phyloP scores from a whole-genome alignment of 768 basidiomycete genomes.

The Harrya chromipes region DNA sequence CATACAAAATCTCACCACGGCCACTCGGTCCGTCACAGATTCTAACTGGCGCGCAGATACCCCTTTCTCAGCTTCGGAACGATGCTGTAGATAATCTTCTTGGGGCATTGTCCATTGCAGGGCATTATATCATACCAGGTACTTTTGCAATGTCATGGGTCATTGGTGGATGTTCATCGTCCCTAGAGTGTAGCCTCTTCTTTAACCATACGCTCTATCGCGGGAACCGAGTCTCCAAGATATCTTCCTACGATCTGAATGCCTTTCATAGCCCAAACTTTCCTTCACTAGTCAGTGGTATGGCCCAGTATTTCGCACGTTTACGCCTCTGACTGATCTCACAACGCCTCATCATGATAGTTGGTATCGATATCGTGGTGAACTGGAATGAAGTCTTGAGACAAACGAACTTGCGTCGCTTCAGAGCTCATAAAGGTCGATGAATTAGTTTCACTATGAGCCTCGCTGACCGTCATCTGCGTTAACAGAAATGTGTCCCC shows the following conservation, averaged over 20 bases:
- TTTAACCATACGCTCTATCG: conserved; percentile 89
- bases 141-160: conserved; percentile 7
- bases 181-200: conserved; percentile 77
- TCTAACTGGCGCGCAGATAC: conserved; percentile 91
- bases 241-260: conserved; percentile 77
- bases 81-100: conserved; percentile 93
- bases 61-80: conserved; percentile 86
- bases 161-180: background rate
- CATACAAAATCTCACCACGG: background rate
- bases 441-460: background rate
- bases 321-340: conserved; percentile 3
- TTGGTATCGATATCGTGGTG: conserved; percentile 87
- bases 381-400: conserved; percentile 88
- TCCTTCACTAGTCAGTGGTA: conserved; percentile 76
- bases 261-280: conserved; percentile 89
- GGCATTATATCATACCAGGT: conserved; percentile 91
- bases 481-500: conserved; percentile 66
- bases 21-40: conserved; percentile 48
- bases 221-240: conserved; percentile 81
- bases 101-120: conserved; percentile 85
- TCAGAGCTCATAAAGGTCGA: conserved; percentile 76
- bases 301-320: background rate
- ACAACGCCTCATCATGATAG: conserved; percentile 34
- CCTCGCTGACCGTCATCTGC: conserved; percentile 10
- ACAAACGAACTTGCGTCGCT: conserved; percentile 74